Conservation (phyloP, 2,329 filamentous ascomycete species). For the Pseudogymnoascus sp. region DNA sequence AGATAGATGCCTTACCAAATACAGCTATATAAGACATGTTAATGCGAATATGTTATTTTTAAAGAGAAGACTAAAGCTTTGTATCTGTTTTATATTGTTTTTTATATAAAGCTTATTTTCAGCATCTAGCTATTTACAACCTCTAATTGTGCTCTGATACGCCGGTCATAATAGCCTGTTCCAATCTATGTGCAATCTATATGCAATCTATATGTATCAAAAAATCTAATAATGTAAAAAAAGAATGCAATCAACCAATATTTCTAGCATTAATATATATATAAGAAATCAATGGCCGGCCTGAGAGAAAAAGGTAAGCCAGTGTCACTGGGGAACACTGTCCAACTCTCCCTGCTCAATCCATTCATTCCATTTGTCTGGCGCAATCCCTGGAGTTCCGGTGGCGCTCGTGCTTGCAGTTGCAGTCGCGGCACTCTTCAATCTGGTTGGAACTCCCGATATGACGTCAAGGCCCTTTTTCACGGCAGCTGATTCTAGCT, state of each 20-base stretch:
- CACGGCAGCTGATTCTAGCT: not conserved
- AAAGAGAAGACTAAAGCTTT: not conserved
- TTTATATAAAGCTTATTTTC: not conserved
- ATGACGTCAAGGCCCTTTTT: not conserved
- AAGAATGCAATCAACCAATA: not conserved
- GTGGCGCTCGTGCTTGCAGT: not conserved
- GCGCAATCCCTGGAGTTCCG: not conserved
- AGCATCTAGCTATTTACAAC: not conserved
- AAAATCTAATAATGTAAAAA: not conserved
- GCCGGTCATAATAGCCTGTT: not conserved
- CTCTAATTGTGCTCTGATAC: not conserved
- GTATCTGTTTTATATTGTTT: not conserved
- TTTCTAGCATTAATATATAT: not conserved
- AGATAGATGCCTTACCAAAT: not conserved
- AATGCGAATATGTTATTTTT: not conserved
- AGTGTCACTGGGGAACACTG: not conserved
- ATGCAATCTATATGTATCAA: not conserved
- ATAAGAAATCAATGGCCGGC: not conserved
- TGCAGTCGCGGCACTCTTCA: not conserved
- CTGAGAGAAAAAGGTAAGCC: not conserved
- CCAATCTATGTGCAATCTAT: not conserved
- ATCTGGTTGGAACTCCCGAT: not conserved
- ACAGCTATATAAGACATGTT: not conserved
- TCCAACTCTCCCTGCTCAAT: not conserved
- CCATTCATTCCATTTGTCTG: conserved; percentile 1